Evolutionary conservation across 2,329 filamentous ascomycete genomes (phyloP), one percentile per base, ranked within the genome.

Genomic region (Allantophomopsis cytisporea): DNA sequence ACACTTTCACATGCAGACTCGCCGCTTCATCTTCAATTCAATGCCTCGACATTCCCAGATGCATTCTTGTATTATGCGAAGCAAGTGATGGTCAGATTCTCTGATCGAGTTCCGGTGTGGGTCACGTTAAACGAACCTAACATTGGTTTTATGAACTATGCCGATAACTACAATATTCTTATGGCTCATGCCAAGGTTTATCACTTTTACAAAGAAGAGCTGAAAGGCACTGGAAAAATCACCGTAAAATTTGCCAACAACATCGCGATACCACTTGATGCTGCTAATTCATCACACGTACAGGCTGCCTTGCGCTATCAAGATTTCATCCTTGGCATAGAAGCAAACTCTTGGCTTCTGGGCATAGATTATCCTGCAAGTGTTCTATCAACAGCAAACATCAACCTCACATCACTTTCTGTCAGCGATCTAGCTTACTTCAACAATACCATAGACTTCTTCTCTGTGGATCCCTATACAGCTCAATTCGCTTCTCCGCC

Each of bases 321-420:
- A 52, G 85, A 93, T 62, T 93, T 93, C 57, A 71, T 80, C 51
- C 91, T 89, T 58, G 76, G 74, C 39, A 93, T 86, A 85, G 93
- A 91, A 54, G 84, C 80, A 7, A 63, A 62, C 2, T 58, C 60
- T n/a, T 68, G 63, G 63, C 58, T 58, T 5, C 60, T 65, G 40
- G 59, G 61, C 30, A 20, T 7, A 20, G 61, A 64, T 44, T 64
- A 63, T 39, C 60, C 60, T 0, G 45, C 55, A 35, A 53, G 50
- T 4, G 48, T 63, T 15, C 62, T 59, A 39, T 54, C 57, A 7
- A 62, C 61, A 2, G 52, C 63, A 2, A 60, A 60, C 11, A 54
- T 60, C 37, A 43, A 63, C 0, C 47, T 64, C 2, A 60, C 61
- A 0, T 49, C 47, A 18, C 53, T 62, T 18, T 61, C 59, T 0